phyloP scores from a whole-genome alignment of 2,329 filamentous ascomycete species.

The Stagonosporopsis chrysanthemi region DNA sequence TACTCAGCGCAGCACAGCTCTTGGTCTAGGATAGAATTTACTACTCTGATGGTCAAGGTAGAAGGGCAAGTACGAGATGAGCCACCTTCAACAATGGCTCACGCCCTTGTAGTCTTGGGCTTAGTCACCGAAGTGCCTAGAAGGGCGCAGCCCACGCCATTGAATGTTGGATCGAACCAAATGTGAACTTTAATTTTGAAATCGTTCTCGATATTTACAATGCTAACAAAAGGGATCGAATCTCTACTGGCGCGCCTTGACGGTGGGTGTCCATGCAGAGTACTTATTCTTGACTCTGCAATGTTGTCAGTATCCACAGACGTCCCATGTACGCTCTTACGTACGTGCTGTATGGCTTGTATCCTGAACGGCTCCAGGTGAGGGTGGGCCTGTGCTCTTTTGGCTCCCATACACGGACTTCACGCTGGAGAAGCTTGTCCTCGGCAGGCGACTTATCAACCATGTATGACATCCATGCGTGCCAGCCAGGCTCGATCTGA shows the following conservation, averaged over 20 bases:
- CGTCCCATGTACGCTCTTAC: slow-evolving; percentile 50
- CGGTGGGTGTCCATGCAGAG: slow-evolving; percentile 57
- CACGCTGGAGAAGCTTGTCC: slow-evolving; percentile 74
- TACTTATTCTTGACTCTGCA: slow-evolving; percentile 60
- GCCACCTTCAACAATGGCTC: background rate
- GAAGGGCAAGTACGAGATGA: background rate
- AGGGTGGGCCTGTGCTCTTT: slow-evolving; percentile 75
- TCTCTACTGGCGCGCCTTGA: slow-evolving; percentile 51
- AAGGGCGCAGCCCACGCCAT: background rate
- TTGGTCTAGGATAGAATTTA: background rate
- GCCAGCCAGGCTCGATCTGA: slow-evolving; percentile 96
- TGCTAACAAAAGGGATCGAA: slow-evolving; percentile 23
- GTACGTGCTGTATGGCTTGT: slow-evolving; percentile 94
- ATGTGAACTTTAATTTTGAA: slow-evolving; percentile 7
- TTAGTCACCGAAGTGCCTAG: background rate
- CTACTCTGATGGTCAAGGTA: background rate
- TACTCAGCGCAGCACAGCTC: background rate
- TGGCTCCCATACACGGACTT: slow-evolving; percentile 77
- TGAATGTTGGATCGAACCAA: background rate
- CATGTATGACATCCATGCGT: slow-evolving; percentile 95
- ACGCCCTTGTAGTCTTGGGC: background rate
- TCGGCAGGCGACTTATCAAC: slow-evolving; percentile 84
- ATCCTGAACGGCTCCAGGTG: slow-evolving; percentile 79
- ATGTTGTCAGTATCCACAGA: slow-evolving; percentile 16
- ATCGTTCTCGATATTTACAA: slow-evolving; percentile 34